A percentile compares a stretch with the other conserved stretches of the same genome.
Evolutionary conservation across 805 yeast genomes (phyloP).

Genomic region (Yamadazyma nakazawae): DNA sequence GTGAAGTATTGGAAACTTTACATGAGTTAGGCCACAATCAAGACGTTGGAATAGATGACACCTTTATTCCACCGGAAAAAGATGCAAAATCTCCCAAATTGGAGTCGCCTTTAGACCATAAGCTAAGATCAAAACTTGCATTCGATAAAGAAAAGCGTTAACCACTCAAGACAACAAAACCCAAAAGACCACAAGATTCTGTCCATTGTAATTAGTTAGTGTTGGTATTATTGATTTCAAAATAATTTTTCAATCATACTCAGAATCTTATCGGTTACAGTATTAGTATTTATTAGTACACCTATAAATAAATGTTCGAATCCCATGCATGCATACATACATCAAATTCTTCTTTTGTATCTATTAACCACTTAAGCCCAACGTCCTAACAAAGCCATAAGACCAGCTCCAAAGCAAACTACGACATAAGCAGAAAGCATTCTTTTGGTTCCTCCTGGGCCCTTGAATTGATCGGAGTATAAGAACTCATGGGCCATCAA

Average conservation of each 20-base stretch:
- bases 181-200: not conserved
- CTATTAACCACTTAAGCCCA: slow-evolving; percentile 49
- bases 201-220: not conserved
- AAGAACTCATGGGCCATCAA: slow-evolving; percentile 76
- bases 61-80: not conserved
- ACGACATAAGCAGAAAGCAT: slow-evolving; percentile 51
- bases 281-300: not conserved
- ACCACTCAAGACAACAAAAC: not conserved
- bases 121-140: too few species aligned
- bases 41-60: not conserved
- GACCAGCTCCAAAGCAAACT: slow-evolving; percentile 66
- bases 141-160: too few species aligned
- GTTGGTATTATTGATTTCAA: not conserved
- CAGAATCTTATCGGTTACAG: too few species aligned
- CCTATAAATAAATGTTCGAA: not conserved
- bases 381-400: slow-evolving; percentile 74
- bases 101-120: not conserved
- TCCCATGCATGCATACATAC: not conserved
- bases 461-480: slow-evolving; percentile 59
- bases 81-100: too few species aligned
- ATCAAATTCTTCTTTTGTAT: not conserved
- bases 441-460: slow-evolving; percentile 49
- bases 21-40: not conserved
- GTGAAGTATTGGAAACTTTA: not conserved
- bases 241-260: not conserved